A percentile compares a stretch with the other conserved stretches of the same genome.
phyloP scores from a whole-genome alignment of 345 rosid species.

The Eucalyptus pauciflora region DNA sequence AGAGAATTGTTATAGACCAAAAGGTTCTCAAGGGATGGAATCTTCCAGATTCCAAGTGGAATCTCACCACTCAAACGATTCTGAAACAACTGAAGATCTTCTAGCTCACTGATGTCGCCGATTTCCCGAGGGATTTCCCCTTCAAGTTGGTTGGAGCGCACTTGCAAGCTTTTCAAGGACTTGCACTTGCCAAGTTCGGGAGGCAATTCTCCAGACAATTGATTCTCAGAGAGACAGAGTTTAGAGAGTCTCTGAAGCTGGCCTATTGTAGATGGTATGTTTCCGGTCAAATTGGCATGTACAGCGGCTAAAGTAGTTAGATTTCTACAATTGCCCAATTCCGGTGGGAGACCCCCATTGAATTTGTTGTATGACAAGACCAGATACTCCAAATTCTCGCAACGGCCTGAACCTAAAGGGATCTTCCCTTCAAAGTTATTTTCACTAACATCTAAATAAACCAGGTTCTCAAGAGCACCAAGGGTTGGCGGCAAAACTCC shows the following conservation, averaged over 20 bases:
- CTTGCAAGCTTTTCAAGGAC: slow-evolving; percentile 27
- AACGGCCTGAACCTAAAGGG: slow-evolving; percentile 26
- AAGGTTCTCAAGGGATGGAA: slow-evolving; percentile 33
- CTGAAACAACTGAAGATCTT: slow-evolving; percentile 46
- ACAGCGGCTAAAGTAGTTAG: slow-evolving; percentile 24
- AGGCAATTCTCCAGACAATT: slow-evolving; percentile 62
- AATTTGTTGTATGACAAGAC: slow-evolving; percentile 50
- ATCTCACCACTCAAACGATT: slow-evolving; percentile 62
- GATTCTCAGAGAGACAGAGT: slow-evolving; percentile 60
- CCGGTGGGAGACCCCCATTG: slow-evolving; percentile 47
- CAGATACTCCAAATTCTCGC: slow-evolving; percentile 28
- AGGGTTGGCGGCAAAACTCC: slow-evolving; percentile 56
- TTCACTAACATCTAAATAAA: slow-evolving; percentile 12
- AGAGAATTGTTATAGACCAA: slow-evolving; percentile 54
- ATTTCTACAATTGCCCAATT: slow-evolving; percentile 43
- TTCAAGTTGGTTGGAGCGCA: slow-evolving; percentile 41
- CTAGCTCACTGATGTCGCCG: slow-evolving; percentile 32
- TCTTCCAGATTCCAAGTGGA: slow-evolving; percentile 58
- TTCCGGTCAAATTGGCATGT: slow-evolving; percentile 38
- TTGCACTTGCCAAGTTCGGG: slow-evolving; percentile 55
- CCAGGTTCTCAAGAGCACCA: slow-evolving; percentile 40
- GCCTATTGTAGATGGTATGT: slow-evolving; percentile 60
- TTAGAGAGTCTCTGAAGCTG: slow-evolving; percentile 14
- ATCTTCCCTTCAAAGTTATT: slow-evolving; percentile 42
- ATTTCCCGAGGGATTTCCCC: slow-evolving; percentile 54